Evolutionary conservation across 331 rosid genomes (phyloP), one percentile per base, ranked within the genome.

Genomic region (Cydonia oblonga): DNA sequence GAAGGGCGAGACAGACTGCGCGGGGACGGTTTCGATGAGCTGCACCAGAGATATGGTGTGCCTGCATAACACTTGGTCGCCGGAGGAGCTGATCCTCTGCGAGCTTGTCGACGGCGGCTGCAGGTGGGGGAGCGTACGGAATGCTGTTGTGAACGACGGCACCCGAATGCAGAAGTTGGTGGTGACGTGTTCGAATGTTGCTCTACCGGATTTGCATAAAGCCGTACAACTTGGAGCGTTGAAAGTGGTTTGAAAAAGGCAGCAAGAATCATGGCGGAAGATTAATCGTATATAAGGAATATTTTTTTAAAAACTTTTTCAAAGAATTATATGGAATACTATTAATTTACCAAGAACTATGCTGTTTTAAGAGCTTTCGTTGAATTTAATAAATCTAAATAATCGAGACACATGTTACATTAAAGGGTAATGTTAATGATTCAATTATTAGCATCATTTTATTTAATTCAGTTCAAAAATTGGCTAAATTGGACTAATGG

Each of bases 51-150:
- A 83, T 68, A 78, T 78, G 42, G 84, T 85, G 20, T 87, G 80
- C 40, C 22, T 90, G 20, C 77, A 82, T 33, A 85, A 87, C 42
- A 75, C 80, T 11, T 60, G 59, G 3, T 79, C 76, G 3, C 80
- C 81, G 0, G 78, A 80, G n/a, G 91, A 76, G 65, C 11, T 93
- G 67, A 83, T 90, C 12, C 40, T 70, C 57, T 87, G 96, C 72
- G 90, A 93, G 79, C 60, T 83, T 0, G 74, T 33, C 60, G 5
- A 51, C 0, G 83, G 86, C 2, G 69, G 1, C 15, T 89, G 88
- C 28, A 73, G 80, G 75, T 93, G 93, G 98, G 70, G 69, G n/a
- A 77, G 85, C 66, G 67, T 89, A 15, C 29, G 38, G 69, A 89
- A 90, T 56, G 76, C 25, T 19, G 93, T 65, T n/a, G 66, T 73